Conservation (phyloP, 257 asterid species). For the Solanum medicagineum region DNA sequence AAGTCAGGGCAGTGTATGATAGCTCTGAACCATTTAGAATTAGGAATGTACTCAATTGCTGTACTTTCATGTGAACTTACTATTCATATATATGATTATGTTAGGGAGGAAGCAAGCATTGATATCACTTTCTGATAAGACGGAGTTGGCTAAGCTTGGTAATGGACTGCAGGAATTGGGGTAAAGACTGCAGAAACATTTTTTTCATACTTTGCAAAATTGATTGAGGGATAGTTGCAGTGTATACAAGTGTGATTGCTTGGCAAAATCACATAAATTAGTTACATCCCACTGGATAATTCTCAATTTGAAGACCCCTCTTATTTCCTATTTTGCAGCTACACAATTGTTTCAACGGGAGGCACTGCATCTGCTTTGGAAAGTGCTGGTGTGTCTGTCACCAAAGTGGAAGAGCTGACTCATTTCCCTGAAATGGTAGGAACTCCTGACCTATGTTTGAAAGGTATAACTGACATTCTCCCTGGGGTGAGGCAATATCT, state of each 20-base stretch:
- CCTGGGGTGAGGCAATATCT: background rate
- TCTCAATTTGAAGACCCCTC: background rate
- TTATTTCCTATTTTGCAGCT: slow-evolving; percentile 23
- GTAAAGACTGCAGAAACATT: slow-evolving; percentile 16
- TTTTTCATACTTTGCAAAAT: background rate
- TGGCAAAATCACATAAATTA: background rate
- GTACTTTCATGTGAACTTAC: background rate
- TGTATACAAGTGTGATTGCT: background rate
- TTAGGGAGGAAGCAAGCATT: slow-evolving; percentile 69
- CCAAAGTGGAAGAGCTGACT: slow-evolving; percentile 94
- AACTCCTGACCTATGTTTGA: background rate
- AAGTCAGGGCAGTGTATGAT: background rate
- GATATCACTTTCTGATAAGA: slow-evolving; percentile 89
- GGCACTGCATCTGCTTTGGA: slow-evolving; percentile 89
- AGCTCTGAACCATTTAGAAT: background rate
- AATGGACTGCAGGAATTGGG: slow-evolving; percentile 76
- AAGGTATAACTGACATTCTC: background rate
- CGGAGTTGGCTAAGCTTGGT: slow-evolving; percentile 66
- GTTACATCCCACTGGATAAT: background rate
- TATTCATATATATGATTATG: background rate
- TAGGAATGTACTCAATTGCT: background rate
- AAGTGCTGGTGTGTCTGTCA: slow-evolving; percentile 61
- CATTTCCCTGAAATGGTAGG: slow-evolving; percentile 87
- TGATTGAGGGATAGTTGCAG: background rate
- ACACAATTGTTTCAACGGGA: slow-evolving; percentile 91